Evolutionary conservation across 768 basidiomycete genomes (phyloP), one percentile per base, ranked within the genome.

Genomic region (Galerina sulciceps): DNA sequence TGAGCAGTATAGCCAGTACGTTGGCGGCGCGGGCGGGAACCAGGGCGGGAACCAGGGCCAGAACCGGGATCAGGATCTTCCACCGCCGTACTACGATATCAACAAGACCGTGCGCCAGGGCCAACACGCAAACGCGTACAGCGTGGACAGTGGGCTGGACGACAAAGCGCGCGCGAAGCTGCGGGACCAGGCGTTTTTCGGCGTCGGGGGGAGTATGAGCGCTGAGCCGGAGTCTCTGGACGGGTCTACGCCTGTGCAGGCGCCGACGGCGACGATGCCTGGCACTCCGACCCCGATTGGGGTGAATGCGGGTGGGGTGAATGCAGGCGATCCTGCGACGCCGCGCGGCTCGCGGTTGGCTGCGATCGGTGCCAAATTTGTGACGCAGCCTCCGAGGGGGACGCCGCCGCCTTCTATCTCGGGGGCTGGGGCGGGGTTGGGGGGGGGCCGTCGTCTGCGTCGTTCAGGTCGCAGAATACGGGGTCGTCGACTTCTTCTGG

Each of bases 361-460:
- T 22, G 23, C 22, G 50, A 17, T 35, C 15, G 3, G 15, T n/a
- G 14, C 51, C 18, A 37, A 36, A 22, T 31, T 57, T 41, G 35
- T 51, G 9, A 48, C 50, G 31, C 48, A 57, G 44, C 57, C 66
- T 8, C 68, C 69, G 9, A 63, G 62, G 42, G 52, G 67, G 10
- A 65, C 53, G 8, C 55, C 57, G 9, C 48, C 67, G 2, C 60
- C 68, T 20, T 55, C 61, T 31, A 48, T 62, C 36, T 31, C 26
- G 1, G 44, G 52, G 15, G 40, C 50, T n/a, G 47, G 37, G 38
- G 17, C 47, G 22, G 54, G n/a, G n/a, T n/a, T n/a, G n/a, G n/a
- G 31, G 10, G 45, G 8, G 57, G 55, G 4, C 46, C 45, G 45
- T 36, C 45, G 10, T 17, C 52, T 45, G 58, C 45, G 10, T 62